A percentile compares a stretch with the other conserved stretches of the same genome.
Evolutionary conservation across 148 eudicot species (phyloP).

Genomic region (Dysphania ambrosioides): DNA sequence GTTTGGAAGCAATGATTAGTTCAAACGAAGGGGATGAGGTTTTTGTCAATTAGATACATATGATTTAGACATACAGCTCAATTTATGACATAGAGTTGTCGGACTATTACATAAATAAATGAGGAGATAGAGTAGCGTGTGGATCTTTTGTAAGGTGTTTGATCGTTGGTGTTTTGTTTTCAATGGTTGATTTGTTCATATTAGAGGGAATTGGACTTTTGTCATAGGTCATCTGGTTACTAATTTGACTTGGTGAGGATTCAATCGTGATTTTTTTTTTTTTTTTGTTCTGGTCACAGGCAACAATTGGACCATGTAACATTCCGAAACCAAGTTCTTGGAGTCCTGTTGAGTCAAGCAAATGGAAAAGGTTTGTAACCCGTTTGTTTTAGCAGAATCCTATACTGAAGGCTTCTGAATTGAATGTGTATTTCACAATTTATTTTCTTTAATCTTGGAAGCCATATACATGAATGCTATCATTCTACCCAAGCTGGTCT

Average conservation of each 20-base stretch:
- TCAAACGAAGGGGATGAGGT: not conserved
- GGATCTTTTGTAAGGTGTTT: not conserved
- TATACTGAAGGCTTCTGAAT: not conserved
- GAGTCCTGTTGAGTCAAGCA: conserved; percentile 95
- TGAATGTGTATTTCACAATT: not conserved
- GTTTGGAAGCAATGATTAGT: not conserved
- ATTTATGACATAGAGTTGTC: no score
- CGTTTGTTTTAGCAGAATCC: conserved; percentile 42
- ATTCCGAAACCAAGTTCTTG: conserved; percentile 86
- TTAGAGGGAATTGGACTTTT: conserved; percentile 1
- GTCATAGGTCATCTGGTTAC: not conserved
- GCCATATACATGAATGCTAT: not conserved
- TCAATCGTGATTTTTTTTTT: conserved; percentile 8
- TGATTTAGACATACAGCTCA: not conserved
- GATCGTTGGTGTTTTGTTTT: not conserved
- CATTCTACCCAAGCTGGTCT: not conserved
- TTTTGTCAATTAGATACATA: not conserved
- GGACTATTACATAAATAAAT: no score
- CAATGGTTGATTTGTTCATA: not conserved
- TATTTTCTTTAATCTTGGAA: not conserved
- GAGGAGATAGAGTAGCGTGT: not conserved
- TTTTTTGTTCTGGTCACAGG: conserved; percentile 50
- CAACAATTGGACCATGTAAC: conserved; percentile 84
- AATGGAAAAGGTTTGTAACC: conserved; percentile 94
- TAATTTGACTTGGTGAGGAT: conserved; percentile 1